phyloP scores from a whole-genome alignment of 495 filamentous ascomycete species.

The Copromyces sp. region DNA sequence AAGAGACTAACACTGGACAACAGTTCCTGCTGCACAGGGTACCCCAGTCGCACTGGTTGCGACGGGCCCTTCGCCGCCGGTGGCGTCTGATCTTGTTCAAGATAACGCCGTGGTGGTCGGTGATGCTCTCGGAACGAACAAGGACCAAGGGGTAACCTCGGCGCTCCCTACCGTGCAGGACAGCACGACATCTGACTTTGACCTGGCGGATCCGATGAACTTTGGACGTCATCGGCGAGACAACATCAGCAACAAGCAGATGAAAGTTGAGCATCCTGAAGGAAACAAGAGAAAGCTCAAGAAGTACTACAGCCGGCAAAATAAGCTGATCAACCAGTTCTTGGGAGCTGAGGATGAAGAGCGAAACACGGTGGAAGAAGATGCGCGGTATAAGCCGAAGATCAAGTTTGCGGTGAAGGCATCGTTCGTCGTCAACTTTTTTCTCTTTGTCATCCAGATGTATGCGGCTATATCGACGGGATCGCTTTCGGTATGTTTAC shows the following conservation, averaged over 20 bases:
- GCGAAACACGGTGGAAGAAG: conserved; percentile 36
- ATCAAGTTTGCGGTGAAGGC: conserved; percentile 48
- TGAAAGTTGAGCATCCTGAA: conserved; percentile 35
- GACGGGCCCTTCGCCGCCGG: not conserved
- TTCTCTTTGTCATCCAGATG: conserved; percentile 46
- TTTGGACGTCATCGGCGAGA: conserved; percentile 32
- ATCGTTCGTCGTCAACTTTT: conserved; percentile 44
- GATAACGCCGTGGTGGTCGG: not conserved
- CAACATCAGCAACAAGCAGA: conserved; percentile 30
- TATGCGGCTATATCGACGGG: conserved; percentile 49
- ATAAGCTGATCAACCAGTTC: conserved; percentile 46
- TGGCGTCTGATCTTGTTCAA: not conserved
- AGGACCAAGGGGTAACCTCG: not conserved
- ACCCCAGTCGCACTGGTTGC: conserved; percentile 7
- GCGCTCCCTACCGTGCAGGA: not conserved
- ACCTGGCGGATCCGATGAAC: conserved; percentile 28
- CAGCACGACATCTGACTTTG: conserved; percentile 9
- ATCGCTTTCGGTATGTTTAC: conserved; percentile 34
- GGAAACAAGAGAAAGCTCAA: conserved; percentile 35
- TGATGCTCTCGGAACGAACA: not conserved
- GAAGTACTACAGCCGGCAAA: conserved; percentile 46
- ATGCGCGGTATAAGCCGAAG: conserved; percentile 37
- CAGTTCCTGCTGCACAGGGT: conserved; percentile 5
- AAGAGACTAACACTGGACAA: conserved; percentile 2
- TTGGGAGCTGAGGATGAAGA: conserved; percentile 44